These are phyloP conservation scores for Pestalotiopsis sp. DNA, from an alignment of 2,329 filamentous ascomycete genomes.

Conservation along the genomic window DNA sequence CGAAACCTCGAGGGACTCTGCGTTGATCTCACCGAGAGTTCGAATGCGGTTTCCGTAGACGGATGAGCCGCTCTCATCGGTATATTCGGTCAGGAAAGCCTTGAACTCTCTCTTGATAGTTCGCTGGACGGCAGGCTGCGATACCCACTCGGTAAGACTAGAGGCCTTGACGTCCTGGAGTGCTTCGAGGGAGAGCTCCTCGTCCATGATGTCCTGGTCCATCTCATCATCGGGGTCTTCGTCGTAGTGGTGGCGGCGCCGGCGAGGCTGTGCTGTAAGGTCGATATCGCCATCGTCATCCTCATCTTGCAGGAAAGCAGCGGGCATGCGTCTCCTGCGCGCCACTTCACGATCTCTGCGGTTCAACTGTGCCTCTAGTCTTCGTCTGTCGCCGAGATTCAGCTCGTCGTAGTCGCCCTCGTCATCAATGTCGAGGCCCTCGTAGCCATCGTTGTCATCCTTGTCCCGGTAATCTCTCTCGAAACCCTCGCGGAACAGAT, in stretches of 20 bases:
- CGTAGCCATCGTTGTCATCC: conserved; percentile 70
- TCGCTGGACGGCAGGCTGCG: conserved; percentile 84
- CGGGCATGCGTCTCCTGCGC: conserved; percentile 67
- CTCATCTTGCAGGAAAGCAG: conserved; percentile 77
- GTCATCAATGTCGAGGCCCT: conserved; percentile 74
- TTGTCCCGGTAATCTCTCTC: conserved; percentile 71
- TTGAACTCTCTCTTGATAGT: conserved; percentile 98
- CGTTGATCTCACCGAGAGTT: conserved; percentile 95
- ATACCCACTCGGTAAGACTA: conserved; percentile 93
- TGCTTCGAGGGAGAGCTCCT: conserved; percentile 89
- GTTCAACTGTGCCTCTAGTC: conserved; percentile 73
- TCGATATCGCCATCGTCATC: conserved; percentile 86
- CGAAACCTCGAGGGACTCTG: conserved; percentile 93
- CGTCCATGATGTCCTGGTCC: conserved; percentile 92
- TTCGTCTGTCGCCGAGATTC: conserved; percentile 66
- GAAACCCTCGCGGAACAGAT: conserved; percentile 75
- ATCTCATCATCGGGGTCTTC: conserved; percentile 93
- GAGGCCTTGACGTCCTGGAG: conserved; percentile 91
- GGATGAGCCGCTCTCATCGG: conserved; percentile 83
- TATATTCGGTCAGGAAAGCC: conserved; percentile 94
- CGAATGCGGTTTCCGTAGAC: conserved; percentile 94
- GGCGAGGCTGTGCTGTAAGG: conserved; percentile 80
- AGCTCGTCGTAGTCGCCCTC: conserved; percentile 75
- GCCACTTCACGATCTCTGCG: conserved; percentile 74
- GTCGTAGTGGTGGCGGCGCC: conserved; percentile 87